These are phyloP conservation scores for Saturnispora mendoncae DNA, from an alignment of 805 yeast genomes.

Conservation along the genomic window DNA sequence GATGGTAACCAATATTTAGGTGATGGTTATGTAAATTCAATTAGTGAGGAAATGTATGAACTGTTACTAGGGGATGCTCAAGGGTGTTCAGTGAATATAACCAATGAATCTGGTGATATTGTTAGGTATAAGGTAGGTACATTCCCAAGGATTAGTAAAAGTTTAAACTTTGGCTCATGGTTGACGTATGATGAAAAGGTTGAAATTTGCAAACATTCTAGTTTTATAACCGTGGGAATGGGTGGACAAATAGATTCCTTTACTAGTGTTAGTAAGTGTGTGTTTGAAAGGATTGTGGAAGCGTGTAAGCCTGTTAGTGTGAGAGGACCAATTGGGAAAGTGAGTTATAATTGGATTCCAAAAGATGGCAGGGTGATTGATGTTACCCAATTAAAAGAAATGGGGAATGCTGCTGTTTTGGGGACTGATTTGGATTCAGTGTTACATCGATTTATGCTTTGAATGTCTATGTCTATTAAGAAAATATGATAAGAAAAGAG, in stretches of 20 bases:
- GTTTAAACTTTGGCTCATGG: conserved; percentile 29
- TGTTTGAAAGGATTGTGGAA: conserved; percentile 5
- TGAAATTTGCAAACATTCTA: conserved; percentile 4
- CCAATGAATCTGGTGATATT: conserved; percentile 13
- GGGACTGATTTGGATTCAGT: conserved; percentile 1
- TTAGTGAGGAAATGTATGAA: conserved; percentile 14
- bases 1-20: conserved; percentile 5
- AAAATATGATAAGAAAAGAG: neutral
- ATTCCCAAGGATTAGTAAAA: conserved; percentile 26
- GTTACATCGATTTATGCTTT: conserved; percentile 4
- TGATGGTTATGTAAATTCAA: neutral
- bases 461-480: neutral
- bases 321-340: neutral
- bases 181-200: conserved; percentile 4
- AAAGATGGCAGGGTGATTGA: neutral
- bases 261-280: conserved; percentile 10
- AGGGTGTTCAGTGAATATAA: conserved; percentile 11
- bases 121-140: conserved; percentile 18
- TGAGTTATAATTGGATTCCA: neutral
- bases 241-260: conserved; percentile 29
- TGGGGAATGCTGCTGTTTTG: neutral
- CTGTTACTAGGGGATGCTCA: conserved; percentile 10
- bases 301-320: neutral
- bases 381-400: neutral
- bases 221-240: conserved; percentile 29